These are phyloP conservation scores for Microbotryomycetes sp. DNA, from an alignment of 1,284 basidiomycete species.

Conservation along the genomic window DNA sequence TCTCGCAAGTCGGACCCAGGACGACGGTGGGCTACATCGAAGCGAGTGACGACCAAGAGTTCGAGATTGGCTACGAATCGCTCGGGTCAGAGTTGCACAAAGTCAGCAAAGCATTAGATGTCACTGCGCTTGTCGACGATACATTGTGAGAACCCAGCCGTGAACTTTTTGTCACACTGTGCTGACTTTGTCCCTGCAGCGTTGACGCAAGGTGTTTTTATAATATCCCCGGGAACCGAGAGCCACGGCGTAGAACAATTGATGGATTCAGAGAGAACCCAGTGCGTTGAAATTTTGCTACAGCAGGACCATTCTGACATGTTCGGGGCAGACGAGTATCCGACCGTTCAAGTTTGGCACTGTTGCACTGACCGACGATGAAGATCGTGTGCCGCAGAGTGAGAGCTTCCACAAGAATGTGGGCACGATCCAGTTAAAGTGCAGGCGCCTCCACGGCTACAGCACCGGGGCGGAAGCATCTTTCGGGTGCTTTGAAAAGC, in stretches of 20 bases:
- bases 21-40: not conserved
- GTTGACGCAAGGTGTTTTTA: no score
- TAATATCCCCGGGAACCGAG: no score
- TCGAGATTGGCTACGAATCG: not conserved
- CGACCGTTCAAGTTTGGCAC: not conserved
- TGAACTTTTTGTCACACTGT: no score
- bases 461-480: not conserved
- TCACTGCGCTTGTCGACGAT: not conserved
- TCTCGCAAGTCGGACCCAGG: not conserved
- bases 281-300: no score
- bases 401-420: no score
- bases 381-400: not conserved
- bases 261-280: not conserved
- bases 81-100: not conserved
- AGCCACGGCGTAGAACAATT: no score
- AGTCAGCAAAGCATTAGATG: not conserved
- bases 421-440: no score
- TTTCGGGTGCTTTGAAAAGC: not conserved
- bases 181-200: no score
- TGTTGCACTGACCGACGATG: not conserved
- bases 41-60: not conserved
- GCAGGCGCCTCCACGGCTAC: no score
- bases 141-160: no score
- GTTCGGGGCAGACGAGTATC: not conserved
- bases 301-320: no score